phyloP scores from a whole-genome alignment of 2,329 filamentous ascomycete genomes.

The Elsinoe australis region DNA sequence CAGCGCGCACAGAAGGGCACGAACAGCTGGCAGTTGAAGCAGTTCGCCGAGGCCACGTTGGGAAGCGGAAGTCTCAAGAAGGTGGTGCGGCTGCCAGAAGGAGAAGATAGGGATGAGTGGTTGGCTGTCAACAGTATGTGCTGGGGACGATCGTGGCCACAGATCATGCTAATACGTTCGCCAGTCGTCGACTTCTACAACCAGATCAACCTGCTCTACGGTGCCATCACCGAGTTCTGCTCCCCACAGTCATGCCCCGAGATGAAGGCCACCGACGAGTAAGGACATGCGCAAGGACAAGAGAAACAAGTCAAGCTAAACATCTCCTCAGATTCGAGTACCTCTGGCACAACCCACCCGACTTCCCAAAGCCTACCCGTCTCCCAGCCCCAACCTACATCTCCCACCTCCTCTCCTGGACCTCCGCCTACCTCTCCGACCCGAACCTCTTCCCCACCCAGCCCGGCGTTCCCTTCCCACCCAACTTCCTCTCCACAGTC shows the following conservation, averaged over 20 bases:
- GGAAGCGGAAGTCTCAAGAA: conserved; percentile 92
- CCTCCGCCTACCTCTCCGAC: conserved; percentile 91
- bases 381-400: conserved; percentile 97
- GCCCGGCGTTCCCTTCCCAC: conserved; percentile 80
- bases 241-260: conserved; percentile 94
- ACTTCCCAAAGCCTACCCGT: conserved; percentile 93
- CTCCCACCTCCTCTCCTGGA: conserved; percentile 95
- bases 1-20: conserved; percentile 78
- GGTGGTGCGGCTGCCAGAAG: conserved; percentile 92
- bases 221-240: conserved; percentile 98
- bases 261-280: conserved; percentile 99
- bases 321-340: conserved; percentile 73
- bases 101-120: conserved; percentile 97
- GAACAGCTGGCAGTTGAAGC: conserved; percentile 84
- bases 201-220: conserved; percentile 97
- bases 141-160: not conserved
- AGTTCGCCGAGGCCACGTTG: conserved; percentile 95
- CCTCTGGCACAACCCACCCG: conserved; percentile 93
- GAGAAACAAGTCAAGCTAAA: conserved; percentile 1
- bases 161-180: too few species aligned
- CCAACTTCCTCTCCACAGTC: conserved; percentile 84
- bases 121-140: conserved; percentile 84
- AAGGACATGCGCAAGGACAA: conserved; percentile 29
- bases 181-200: conserved; percentile 99
- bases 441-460: conserved; percentile 74